Evolutionary conservation across 345 rosid genomes (phyloP), one percentile per base, ranked within the genome.

Genomic region (Microthlaspi erraticum): DNA sequence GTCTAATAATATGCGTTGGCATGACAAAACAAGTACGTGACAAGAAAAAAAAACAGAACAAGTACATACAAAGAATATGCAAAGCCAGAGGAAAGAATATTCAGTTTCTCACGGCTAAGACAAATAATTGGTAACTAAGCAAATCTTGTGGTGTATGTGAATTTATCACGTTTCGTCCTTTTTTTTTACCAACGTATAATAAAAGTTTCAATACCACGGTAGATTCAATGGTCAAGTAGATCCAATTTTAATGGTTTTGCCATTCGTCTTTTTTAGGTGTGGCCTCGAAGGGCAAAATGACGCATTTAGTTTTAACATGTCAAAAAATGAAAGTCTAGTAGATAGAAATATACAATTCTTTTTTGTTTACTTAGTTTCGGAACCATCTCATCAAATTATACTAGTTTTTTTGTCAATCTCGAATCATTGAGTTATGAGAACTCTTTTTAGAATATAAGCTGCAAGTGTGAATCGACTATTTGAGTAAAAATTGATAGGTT

Each of bases 21-120:
- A 26, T 26, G 29, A 26, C 29, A 26, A 26, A 26, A 26, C 4
- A 26, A 26, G 29, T 26, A 26, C 29, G 29, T 26, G 29, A 26
- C 29, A 26, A 26, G 29, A 26, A 26, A 26, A 26, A 26, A 26
- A 26, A 26, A 26, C 29, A 26, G 29, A 26, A 26, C 29, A 26
- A n/a, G n/a, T n/a, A n/a, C 4, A 26, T 26, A 61, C 18, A 62
- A 43, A 31, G 77, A 64, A 72, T 72, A 59, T 64, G 51, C 71
- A 45, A 34, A 46, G 56, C 32, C 8, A 46, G 42, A 45, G 20
- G 17, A 46, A 45, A 13, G 77, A 29, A 64, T 46, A 55, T 64
- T 64, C 71, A 73, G 8, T 46, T 55, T 45, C 43, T 55, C 19
- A 44, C 34, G 70, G 64, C 70, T 54, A 14, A 0, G 2, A 54